A percentile compares a stretch with the other conserved stretches of the same genome.
These are phyloP conservation scores for Penicillium robsamsonii DNA, from an alignment of 495 filamentous ascomycete genomes.

Conservation along the genomic window DNA sequence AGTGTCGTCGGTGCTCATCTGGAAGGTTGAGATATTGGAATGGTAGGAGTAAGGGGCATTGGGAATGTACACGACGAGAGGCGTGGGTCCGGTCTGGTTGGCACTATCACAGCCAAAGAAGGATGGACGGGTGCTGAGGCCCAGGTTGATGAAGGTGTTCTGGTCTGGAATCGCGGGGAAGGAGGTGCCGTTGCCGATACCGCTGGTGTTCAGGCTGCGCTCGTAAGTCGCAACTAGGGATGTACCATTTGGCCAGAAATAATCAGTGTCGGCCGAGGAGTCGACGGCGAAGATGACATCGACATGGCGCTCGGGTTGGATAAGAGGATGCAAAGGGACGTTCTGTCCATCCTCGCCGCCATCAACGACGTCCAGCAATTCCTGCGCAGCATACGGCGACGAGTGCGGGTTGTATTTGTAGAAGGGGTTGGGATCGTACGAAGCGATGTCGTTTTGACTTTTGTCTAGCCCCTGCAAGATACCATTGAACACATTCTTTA, in stretches of 20 bases:
- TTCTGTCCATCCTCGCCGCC: constrained; percentile 88
- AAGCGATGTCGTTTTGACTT: constrained; percentile 72
- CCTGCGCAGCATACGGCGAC: constrained; percentile 56
- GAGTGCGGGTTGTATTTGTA: constrained; percentile 61
- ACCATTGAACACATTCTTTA: constrained; percentile 49
- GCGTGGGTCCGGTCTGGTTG: constrained; percentile 56
- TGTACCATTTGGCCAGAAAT: constrained; percentile 84
- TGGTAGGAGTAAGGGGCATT: constrained; percentile 74
- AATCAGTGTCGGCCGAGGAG: constrained; percentile 73
- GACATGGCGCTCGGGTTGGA: constrained; percentile 73
- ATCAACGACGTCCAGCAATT: constrained; percentile 74
- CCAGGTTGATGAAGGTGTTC: constrained; percentile 84
- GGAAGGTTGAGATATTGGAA: constrained; percentile 75
- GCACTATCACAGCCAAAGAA: constrained; percentile 87
- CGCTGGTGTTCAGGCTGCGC: constrained; percentile 55
- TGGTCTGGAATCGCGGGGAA: constrained; percentile 82
- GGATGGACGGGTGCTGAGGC: constrained; percentile 79
- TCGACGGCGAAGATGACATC: constrained; percentile 95
- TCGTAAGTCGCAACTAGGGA: constrained; percentile 79
- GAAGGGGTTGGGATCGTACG: constrained; percentile 85
- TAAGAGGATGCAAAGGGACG: constrained; percentile 79
- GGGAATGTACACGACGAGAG: constrained; percentile 86
- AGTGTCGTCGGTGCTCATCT: constrained; percentile 55
- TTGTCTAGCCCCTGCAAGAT: constrained; percentile 55
- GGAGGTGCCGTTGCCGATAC: constrained; percentile 72